Evolutionary conservation across 139 green algal species (phyloP).

Genomic region (Yamagishiella unicocca): DNA sequence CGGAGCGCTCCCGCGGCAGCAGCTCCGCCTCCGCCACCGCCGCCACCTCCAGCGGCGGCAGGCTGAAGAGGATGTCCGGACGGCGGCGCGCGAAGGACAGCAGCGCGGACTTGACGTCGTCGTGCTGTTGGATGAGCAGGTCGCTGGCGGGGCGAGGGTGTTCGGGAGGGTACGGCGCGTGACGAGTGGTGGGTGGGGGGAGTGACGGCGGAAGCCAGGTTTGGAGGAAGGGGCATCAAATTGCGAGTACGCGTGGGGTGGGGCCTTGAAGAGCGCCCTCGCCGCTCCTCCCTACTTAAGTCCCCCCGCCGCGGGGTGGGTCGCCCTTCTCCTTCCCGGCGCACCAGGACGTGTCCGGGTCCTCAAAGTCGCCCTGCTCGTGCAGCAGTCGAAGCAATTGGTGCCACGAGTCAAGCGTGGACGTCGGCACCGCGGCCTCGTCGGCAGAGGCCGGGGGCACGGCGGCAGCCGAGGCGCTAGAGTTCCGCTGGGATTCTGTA

Average conservation of each 20-base stretch:
- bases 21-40: conserved; percentile 6
- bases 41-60: background rate
- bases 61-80: conserved; percentile 37
- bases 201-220: no score
- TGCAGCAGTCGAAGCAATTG: conserved; percentile 19
- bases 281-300: no score
- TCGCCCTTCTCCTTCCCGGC: background rate
- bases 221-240: no score
- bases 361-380: conserved; percentile 23
- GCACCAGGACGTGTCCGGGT: background rate
- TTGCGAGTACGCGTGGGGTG: no score
- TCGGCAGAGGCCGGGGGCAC: no score
- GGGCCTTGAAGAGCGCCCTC: no score
- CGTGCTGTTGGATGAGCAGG: background rate
- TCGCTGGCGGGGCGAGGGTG: background rate
- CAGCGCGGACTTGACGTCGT: conserved; percentile 32
- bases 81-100: conserved; percentile 15
- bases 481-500: background rate
- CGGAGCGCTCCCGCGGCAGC: background rate
- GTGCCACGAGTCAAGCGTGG: background rate
- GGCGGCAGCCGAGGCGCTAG: background rate
- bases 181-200: background rate
- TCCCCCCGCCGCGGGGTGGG: no score
- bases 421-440: background rate
- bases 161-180: background rate